Conservation (phyloP, 83 land plant genomes). For the Picea mariana region DNA sequence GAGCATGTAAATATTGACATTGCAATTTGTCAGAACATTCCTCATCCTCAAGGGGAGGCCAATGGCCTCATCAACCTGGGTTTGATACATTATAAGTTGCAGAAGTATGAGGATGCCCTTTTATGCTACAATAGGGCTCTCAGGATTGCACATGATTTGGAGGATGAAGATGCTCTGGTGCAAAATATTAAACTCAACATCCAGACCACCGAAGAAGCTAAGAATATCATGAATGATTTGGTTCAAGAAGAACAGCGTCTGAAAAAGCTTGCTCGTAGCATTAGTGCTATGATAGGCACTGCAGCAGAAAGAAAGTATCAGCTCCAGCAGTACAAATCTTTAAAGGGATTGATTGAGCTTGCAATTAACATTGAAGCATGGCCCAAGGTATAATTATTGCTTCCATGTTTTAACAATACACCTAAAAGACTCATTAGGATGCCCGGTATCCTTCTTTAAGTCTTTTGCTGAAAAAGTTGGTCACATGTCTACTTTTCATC, state of each 20-base stretch:
- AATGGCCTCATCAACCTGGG: conserved; percentile 96
- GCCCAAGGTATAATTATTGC: conserved; percentile 53
- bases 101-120: conserved; percentile 77
- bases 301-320: conserved; percentile 37
- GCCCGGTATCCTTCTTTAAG: not conserved
- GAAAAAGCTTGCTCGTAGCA: conserved; percentile 57
- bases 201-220: conserved; percentile 67
- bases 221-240: conserved; percentile 52
- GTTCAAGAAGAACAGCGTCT: conserved; percentile 72
- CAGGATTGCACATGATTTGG: conserved; percentile 68
- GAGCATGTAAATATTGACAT: conserved; percentile 83
- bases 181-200: conserved; percentile 62
- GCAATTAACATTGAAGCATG: conserved; percentile 73
- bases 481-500: not conserved
- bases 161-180: conserved; percentile 86
- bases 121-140: conserved; percentile 70
- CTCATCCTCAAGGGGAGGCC: conserved; percentile 94
- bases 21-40: conserved; percentile 75
- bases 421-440: not conserved
- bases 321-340: conserved; percentile 51
- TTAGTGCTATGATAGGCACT: conserved; percentile 40
- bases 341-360: conserved; percentile 69
- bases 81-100: conserved; percentile 68
- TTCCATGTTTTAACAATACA: not conserved
- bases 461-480: not conserved